Base-by-base conservation (phyloP, 148 eudicot species). In the Rhododendron williamsianum region DNA sequence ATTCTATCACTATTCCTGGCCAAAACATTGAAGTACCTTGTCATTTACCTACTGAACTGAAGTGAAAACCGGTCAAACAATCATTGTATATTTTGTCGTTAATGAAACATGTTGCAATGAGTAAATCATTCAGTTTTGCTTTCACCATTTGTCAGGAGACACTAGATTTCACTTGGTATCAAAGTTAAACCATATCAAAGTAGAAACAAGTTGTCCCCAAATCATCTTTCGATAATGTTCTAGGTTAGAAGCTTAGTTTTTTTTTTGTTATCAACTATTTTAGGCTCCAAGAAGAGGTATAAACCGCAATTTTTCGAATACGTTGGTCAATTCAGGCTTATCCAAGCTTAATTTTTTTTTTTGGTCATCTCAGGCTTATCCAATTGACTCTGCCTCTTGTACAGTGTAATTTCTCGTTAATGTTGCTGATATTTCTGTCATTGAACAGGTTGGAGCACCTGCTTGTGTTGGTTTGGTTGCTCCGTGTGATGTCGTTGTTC, bases 381-480 rank as follows among this genome's bases (percentile, higher is more conserved):
- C 35, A 67, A 67, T 10, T 67, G 33, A 25, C 72, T 67, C 35
- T n/a, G 10, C 33, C 30, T 67, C 25, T 67, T 10, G 35, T 67
- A 25, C 69, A 23, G 3, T 60, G 69, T 8, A 1, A 67, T 25
- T 67, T 10, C 30, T 10, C 10, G 4, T 67, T 67, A 67, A 67
- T n/a, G 3, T 65, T n/a, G 6, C n/a, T 0, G 9, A 72, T 23
- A 38, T 49, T 43, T 38, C 27, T 13, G 1, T 27, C 45, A 25
- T 3, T 25, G 45, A 27, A 48, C 83, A 91, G 93, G 93, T 91
- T 73, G 93, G 91, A 52, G 93, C 93, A 23, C 93, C 93, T 58
- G 93, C 93, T 83, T 89, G 93, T 85, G 93, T 91, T 81, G 93
- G 93, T 81, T 80, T 91, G 81, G 82, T 91, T 6, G 93, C 93